Conservation (phyloP, 192 early-diverging fungal species). For the Coemansia nantahalensis region DNA sequence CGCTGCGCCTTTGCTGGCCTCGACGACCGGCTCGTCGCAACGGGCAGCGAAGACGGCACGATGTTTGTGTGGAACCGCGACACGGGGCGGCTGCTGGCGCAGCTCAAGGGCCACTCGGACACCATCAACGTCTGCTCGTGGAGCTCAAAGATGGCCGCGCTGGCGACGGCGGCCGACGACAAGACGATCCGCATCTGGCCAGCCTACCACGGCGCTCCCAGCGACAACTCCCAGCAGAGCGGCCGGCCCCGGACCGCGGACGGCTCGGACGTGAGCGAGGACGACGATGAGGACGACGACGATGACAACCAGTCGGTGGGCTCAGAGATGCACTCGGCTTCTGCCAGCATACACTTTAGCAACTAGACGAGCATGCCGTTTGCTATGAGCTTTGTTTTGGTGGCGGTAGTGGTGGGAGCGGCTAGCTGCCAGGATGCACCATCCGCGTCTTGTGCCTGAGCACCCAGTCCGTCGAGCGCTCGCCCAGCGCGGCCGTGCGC, state of each 20-base stretch:
- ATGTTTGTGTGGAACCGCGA: slow-evolving; percentile 49
- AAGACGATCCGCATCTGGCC: slow-evolving; percentile 50
- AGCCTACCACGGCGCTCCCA: slow-evolving; percentile 41
- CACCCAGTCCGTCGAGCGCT: neutral
- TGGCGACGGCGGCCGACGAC: slow-evolving; percentile 48
- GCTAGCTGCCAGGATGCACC: no score
- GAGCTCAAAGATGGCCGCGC: slow-evolving; percentile 26
- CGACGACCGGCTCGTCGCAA: slow-evolving; percentile 76
- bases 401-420: no score
- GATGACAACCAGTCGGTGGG: slow-evolving; percentile 13
- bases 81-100: slow-evolving; percentile 31
- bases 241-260: neutral
- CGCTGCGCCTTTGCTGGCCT: slow-evolving; percentile 88
- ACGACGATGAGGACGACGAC: no score
- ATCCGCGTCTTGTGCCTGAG: slow-evolving; percentile 15
- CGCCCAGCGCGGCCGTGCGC: neutral
- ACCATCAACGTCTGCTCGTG: slow-evolving; percentile 45
- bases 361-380: neutral
- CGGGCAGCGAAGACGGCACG: slow-evolving; percentile 82
- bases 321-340: slow-evolving; percentile 2
- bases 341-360: slow-evolving; percentile 3
- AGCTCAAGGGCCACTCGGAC: slow-evolving; percentile 36
- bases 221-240: slow-evolving; percentile 6
- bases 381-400: no score
- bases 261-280: neutral